Evolutionary conservation across 305 asterid species (phyloP), one percentile per base, ranked within the genome.

Genomic region (Solanum chacoense): DNA sequence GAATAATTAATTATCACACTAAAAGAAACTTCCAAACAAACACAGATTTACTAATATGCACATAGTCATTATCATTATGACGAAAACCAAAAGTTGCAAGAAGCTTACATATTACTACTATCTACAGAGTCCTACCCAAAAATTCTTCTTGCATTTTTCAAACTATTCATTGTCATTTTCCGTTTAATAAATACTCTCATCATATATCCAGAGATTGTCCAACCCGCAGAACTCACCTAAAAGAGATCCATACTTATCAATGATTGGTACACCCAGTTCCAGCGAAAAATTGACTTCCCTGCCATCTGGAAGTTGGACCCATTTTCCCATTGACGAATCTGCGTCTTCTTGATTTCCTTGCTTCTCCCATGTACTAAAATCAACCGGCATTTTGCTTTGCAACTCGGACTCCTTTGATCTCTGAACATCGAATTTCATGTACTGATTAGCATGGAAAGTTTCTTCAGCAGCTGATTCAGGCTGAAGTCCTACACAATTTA

Each of bases 171-270:
- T 10, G 1, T 29, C 29, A 81, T 18, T 12, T n/a, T 42, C 71
- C 5, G 6, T 18, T 55, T 11, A 55, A 83, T 32, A 84, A 18
- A 84, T 84, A 55, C 45, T 50, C 13, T 50, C 37, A 78, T 78
- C 85, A 38, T 24, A 22, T 76, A 35, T 76, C 29, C 83, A 20
- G 50, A 76, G 72, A 81, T 81, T 37, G 18, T 84, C 87, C 45
- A 84, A 31, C 55, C 87, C 9, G 7, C 45, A 31, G 22, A 84
- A 84, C 42, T 55, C 87, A 84, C 87, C 87, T 84, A 84, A 55
- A 84, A 84, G 87, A 50, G 74, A 84, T 55, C 87, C 87, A 84
- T 84, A 84, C 29, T 32, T 84, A 84, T 84, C 87, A 11, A 84
- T 84, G 74, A 84, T 50, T 55, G 74, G 87, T 55, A 84, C 35